Conservation (phyloP, 202 grass and related monocot species). For the Cymbopogon flexuosus region DNA sequence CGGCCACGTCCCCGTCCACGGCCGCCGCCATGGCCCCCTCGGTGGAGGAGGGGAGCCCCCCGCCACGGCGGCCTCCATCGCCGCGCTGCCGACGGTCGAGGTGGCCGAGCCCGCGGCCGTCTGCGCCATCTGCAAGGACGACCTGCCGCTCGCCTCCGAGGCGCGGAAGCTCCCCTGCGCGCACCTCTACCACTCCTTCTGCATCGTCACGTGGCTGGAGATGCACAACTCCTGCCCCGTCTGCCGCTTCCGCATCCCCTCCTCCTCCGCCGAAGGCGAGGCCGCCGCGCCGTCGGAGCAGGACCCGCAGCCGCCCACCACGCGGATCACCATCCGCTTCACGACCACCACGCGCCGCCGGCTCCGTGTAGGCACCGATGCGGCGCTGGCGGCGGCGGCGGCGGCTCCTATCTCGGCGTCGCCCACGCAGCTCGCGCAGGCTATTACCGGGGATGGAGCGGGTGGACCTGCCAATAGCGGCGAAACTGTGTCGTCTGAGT, state of each 20-base stretch:
- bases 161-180: constrained; percentile 51
- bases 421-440: constrained; percentile 48
- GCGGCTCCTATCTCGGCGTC: constrained; percentile 16
- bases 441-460: constrained; percentile 33
- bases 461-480: constrained; percentile 42
- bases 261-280: neutral
- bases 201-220: constrained; percentile 59
- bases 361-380: neutral
- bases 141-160: constrained; percentile 35
- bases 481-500: constrained; percentile 55
- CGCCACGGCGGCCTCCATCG: constrained; percentile 26
- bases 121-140: constrained; percentile 69
- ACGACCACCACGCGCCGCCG: constrained; percentile 9
- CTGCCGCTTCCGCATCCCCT: constrained; percentile 52
- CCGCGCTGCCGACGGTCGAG: constrained; percentile 31
- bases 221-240: constrained; percentile 62
- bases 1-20: neutral
- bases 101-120: constrained; percentile 15
- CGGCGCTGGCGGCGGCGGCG: neutral
- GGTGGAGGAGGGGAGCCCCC: neutral
- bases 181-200: constrained; percentile 58
- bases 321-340: constrained; percentile 43
- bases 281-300: neutral
- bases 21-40: too few species aligned
- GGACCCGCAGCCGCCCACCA: neutral